These are phyloP conservation scores for Polyplosphaeria fusca DNA, from an alignment of 495 filamentous ascomycete genomes.

Conservation along the genomic window DNA sequence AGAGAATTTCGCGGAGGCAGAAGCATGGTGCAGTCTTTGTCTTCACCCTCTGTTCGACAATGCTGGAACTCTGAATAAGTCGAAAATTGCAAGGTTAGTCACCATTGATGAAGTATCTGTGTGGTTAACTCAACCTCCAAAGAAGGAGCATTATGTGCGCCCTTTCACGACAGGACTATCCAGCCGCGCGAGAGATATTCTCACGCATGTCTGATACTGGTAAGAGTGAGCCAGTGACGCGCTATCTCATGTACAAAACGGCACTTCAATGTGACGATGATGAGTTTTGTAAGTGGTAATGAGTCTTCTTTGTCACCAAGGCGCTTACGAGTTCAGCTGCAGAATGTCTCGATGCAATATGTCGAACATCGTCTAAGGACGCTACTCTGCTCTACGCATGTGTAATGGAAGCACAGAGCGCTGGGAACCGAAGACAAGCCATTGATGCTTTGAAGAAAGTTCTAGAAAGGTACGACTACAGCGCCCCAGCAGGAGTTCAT, in stretches of 20 bases:
- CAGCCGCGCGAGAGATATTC: conserved; percentile 54
- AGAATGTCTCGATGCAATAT: conserved; percentile 56
- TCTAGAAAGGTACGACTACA: conserved; percentile 53
- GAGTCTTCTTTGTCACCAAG: neutral
- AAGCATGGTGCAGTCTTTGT: conserved; percentile 71
- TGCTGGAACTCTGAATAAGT: conserved; percentile 59
- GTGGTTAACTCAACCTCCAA: too few relatives aligned
- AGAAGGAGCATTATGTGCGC: conserved; percentile 72
- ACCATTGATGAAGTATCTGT: too few relatives aligned
- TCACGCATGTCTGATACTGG: conserved; percentile 57
- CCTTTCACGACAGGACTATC: conserved; percentile 53
- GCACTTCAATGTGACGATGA: conserved; percentile 59
- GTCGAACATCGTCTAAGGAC: conserved; percentile 48
- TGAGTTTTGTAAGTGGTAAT: conserved; percentile 48
- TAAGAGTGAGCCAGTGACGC: conserved; percentile 59
- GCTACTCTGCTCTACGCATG: conserved; percentile 69
- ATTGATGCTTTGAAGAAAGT: conserved; percentile 58
- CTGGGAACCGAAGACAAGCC: conserved; percentile 57
- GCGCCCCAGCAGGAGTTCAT: conserved; percentile 53
- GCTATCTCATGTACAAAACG: conserved; percentile 72
- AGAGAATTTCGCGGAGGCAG: conserved; percentile 52
- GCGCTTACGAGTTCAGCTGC: conserved; percentile 42
- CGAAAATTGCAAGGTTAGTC: conserved; percentile 65
- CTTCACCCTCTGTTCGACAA: conserved; percentile 62
- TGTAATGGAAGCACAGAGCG: conserved; percentile 67